Base-by-base conservation (phyloP, 306 rosid genomes). In the Prunus kanzakura region DNA sequence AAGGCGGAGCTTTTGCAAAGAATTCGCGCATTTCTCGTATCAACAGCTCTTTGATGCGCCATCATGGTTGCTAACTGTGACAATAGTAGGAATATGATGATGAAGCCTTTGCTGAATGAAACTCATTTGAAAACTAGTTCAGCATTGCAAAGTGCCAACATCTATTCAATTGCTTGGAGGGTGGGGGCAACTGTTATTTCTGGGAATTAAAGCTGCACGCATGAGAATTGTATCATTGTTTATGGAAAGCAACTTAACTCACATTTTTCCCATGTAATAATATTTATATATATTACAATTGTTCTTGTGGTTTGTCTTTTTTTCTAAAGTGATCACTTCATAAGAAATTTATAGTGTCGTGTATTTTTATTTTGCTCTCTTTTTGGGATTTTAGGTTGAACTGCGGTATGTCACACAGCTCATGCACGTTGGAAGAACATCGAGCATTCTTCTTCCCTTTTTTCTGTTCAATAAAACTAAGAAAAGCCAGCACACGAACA, bases 1-100 rank as follows among this genome's bases (percentile, higher is more conserved):
- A 93, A 93, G 82, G 93, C 98, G 0, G 98, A 93, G 83, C 87
- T 93, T 56, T 82, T 91, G 91, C 93, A 93, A 78, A 87, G 87
- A 78, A 93, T 93, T 77, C 91, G 82, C 55, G 29, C 91, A 1
- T 89, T 89, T 80, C 96, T 93, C 30, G 85, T 80, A 67, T 83
- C 97, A 4, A 89, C 93, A 32, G 83, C 96, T 56, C 84, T 87
- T 57, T 92, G 83, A 87, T 67, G 50, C 16, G 5, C 30, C 16
- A 25, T 30, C 1, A 25, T 25, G 27, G 27, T 58, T 29, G 20
- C 64, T 62, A 38, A 20, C 9, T 4, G 47, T 14, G 69, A 47
- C 16, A 23, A 15, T 51, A 15, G 43, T 11, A 18, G 22, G 43
- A 71, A 64, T 45, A 20, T 64, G 56, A 11, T 58, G 67, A 72